phyloP scores from a whole-genome alignment of 1,284 basidiomycete genomes.

The Marasmius fiardii region DNA sequence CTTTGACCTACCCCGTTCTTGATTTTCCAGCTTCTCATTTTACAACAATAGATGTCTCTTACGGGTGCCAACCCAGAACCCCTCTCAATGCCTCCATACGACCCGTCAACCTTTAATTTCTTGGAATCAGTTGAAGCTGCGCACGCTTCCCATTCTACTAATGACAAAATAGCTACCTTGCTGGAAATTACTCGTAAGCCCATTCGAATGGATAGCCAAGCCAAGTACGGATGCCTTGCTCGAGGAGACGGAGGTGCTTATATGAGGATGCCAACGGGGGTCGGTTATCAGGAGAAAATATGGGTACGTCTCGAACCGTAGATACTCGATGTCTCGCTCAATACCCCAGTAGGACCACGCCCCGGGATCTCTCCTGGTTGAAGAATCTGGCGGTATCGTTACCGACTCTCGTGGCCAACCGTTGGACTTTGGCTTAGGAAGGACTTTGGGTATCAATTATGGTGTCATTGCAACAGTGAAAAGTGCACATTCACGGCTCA shows the following conservation, averaged over 20 bases:
- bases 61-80: slow-evolving; percentile 39
- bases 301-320: slow-evolving; percentile 53
- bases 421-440: slow-evolving; percentile 85
- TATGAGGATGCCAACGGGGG: slow-evolving; percentile 85
- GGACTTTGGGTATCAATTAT: slow-evolving; percentile 84
- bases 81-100: slow-evolving; percentile 44
- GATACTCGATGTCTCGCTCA: background rate
- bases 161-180: slow-evolving; percentile 68
- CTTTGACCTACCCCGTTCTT: slow-evolving; percentile 24
- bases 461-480: slow-evolving; percentile 83
- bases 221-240: slow-evolving; percentile 90
- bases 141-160: slow-evolving; percentile 87
- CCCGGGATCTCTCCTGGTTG: slow-evolving; percentile 80
- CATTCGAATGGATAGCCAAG: slow-evolving; percentile 96
- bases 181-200: slow-evolving; percentile 68
- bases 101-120: slow-evolving; percentile 57
- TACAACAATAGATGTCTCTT: slow-evolving; percentile 35
- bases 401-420: slow-evolving; percentile 79
- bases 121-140: slow-evolving; percentile 94
- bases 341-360: slow-evolving; percentile 76
- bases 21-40: slow-evolving; percentile 8
- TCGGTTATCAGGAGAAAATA: slow-evolving; percentile 85
- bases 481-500: slow-evolving; percentile 62
- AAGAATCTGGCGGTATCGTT: slow-evolving; percentile 87
- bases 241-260: slow-evolving; percentile 90